Evolutionary conservation across 768 basidiomycete species (phyloP), one percentile per base, ranked within the genome.

Genomic region (Boletellus ananas): DNA sequence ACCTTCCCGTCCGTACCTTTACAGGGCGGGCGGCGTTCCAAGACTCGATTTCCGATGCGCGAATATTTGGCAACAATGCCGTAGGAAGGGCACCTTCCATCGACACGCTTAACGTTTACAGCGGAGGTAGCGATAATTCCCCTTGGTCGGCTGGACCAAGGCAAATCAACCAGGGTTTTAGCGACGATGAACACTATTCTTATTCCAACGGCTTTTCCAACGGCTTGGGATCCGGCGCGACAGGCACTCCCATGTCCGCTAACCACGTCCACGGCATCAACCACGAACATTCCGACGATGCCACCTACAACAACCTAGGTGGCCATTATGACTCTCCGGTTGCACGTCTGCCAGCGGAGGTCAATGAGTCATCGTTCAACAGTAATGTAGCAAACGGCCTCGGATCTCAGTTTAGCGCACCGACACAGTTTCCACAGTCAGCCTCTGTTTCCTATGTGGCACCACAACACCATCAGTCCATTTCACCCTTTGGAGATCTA

Each of bases 11-110:
- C 34, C 74, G 72, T 48, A 56, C 64, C 43, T 57, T 68, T 43
- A 50, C 53, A 50, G 72, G 73, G 35, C 66, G 73, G 55, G 63
- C 67, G 40, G 60, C 68, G 2, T 73, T 74, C 41, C 67, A 71
- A 45, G 79, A 80, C 29, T 46, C 69, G 10, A 60, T 65, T 8
- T 45, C 73, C 1, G 79, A 82, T 49, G 61, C 68, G 34, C 71
- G 72, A 25, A 27, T 64, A 16, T 72, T 70, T 51, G 64, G 63
- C 17, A 71, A 62, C 52, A 53, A 70, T 17, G 52, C 60, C 4
- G 56, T 67, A 8, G 68, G 60, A 34, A 70, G 71, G 57, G 59
- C 52, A 33, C 58, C 70, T 27, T 57, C 65, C 38, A 54, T 72
- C 34, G 78, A 80, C 47, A 70, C 69, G 14, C 71, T 72, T 54